Base-by-base conservation (phyloP, 495 filamentous ascomycete genomes). In the Aspergillus leporis region DNA sequence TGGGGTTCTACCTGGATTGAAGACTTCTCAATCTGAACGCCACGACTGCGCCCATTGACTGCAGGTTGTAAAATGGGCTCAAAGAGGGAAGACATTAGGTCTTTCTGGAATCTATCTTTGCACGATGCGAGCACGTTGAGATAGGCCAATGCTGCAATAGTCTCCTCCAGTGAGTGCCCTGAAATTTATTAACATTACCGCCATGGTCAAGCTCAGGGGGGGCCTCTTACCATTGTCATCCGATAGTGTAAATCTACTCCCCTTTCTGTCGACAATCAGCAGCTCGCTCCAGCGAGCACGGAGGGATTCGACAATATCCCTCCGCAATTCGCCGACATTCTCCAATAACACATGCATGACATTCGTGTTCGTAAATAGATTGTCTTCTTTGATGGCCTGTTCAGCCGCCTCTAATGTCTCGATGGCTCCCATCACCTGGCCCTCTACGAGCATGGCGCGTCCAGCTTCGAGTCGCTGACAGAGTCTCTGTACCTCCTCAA, bases 361-460 rank as follows among this genome's bases (percentile, higher is more conserved):
- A 60, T 74, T 78, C 18, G 69, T 74, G 60, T 77, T 74, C 19
- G 63, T 63, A 40, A 76, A 74, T 23, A 70, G 65, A 23, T 61
- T 64, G 47, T 73, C 71, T 5, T 58, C 61, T 34, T 55, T 65
- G 12, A 80, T 56, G 40, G 70, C 61, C 45, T 81, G 81, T 12
- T 86, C 77, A 18, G 69, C 78, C 38, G 83, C 78, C 54, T 87
- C 78, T 32, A 87, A 73, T 28, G 81, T 80, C 46, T 87, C 81
- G 25, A 88, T 85, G 4, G 80, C 75, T 0, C 66, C 74, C 47
- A 81, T 83, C 31, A 89, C 74, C 57, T 70, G 59, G 34, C 70
- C 71, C 56, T 64, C 63, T 78, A 76, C 51, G 74, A 85, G 43
- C 67, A 76, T 65, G 72, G 75, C 40, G 79, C 76, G 64, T 75